Evolutionary conservation across 345 rosid species (phyloP), one percentile per base, ranked within the genome.

Genomic region (Eucalyptus pumila): DNA sequence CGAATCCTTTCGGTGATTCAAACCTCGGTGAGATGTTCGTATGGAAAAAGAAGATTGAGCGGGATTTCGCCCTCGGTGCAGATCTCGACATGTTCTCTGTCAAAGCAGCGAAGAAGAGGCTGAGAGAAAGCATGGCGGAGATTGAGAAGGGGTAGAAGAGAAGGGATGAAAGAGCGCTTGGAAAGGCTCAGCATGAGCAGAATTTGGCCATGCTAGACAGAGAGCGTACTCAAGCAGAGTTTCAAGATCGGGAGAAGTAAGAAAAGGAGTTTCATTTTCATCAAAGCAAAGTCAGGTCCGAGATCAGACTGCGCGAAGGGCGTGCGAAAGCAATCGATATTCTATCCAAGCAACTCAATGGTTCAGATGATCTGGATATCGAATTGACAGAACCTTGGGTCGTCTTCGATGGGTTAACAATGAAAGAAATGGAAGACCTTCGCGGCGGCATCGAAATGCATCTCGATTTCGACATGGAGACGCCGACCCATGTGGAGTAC

Each of bases 221-320:
- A 91, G 98, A 97, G 87, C 98, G 98, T 90, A 96, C 99, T 86
- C 92, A 96, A 89, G 99, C 99, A 91, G 99, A 97, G 91, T 95
- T 94, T 91, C 98, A 95, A 86, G 99, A 97, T 80, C 95, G 97
- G 97, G 99, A 97, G 94, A 97, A 95, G 93, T 96, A 96, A 91
- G 99, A 96, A 89, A 98, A 96, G 90, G 98, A 97, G 99, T 96
- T 96, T 91, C 99, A 96, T 92, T 97, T 94, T 90, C 96, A 96
- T 90, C 99, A 97, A 93, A 96, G 99, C 94, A 96, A 96, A 93
- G 93, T 94, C 88, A 94, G 98, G 91, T 96, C 98, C 76, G 93
- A 95, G 91, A 97, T 96, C 89, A 93, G 99, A 90, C 86, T 94
- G 90, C 95, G 94, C 83, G 99, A 96, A 93, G 99, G 99, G 51